phyloP scores from a whole-genome alignment of 305 asterid genomes.

The Rubia tinctorum region DNA sequence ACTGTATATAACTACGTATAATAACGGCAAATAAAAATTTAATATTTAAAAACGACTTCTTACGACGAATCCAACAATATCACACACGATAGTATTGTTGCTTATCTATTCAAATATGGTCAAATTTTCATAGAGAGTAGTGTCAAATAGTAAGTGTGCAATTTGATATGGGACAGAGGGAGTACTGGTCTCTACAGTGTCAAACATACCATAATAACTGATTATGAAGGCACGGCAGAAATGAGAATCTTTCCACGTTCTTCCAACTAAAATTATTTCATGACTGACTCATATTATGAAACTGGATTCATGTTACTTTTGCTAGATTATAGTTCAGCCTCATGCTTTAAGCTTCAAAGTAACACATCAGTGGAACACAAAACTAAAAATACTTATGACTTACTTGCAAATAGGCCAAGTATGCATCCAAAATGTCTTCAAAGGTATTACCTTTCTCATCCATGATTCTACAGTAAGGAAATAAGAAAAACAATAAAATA shows the following conservation, averaged over 20 bases:
- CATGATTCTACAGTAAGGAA: slow-evolving; percentile 46
- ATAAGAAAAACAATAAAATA: neutral
- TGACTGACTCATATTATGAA: neutral
- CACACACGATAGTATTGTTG: too few species aligned
- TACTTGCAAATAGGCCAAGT: slow-evolving; percentile 92
- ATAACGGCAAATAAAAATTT: too few species aligned
- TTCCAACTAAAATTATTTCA: neutral
- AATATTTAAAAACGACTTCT: too few species aligned
- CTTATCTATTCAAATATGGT: too few species aligned
- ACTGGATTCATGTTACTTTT: neutral
- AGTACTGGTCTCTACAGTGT: neutral
- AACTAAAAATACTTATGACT: slow-evolving; percentile 26
- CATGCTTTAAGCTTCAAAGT: neutral
- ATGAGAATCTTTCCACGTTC: neutral
- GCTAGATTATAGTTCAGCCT: neutral
- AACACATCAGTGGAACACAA: slow-evolving; percentile 1
- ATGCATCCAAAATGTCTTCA: slow-evolving; percentile 86
- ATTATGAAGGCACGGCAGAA: neutral
- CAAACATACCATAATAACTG: neutral
- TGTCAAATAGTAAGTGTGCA: too few species aligned
- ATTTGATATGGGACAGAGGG: too few species aligned
- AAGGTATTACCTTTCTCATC: slow-evolving; percentile 47
- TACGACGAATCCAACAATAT: too few species aligned
- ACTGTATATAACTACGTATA: too few species aligned
- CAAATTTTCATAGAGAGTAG: too few species aligned